Evolutionary conservation across 2,329 filamentous ascomycete species (phyloP).

Genomic region (Graphilbum fragrans): DNA sequence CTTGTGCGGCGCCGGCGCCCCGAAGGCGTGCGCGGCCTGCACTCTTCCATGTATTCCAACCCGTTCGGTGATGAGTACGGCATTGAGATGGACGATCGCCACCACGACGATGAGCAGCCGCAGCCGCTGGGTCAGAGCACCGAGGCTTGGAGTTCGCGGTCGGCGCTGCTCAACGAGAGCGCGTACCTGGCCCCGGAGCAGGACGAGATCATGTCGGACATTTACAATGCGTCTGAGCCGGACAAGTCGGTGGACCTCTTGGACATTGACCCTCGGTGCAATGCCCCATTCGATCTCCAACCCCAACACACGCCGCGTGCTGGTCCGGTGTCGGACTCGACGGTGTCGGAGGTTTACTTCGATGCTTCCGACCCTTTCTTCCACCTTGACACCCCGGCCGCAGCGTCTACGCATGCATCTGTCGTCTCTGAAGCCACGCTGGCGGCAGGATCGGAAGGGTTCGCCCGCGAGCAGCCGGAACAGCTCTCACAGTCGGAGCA

Average conservation of each 20-base stretch:
- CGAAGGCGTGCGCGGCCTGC: constrained; percentile 32
- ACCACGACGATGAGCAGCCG: constrained; percentile 24
- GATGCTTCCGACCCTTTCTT: constrained; percentile 7
- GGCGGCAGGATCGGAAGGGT: constrained; percentile 36
- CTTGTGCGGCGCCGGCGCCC: constrained; percentile 35
- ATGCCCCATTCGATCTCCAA: neutral
- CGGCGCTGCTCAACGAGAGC: constrained; percentile 14
- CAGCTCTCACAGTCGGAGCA: no score
- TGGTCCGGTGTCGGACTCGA: neutral
- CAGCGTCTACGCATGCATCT: neutral
- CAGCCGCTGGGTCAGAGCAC: neutral
- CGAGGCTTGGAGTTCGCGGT: neutral
- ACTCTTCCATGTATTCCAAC: constrained; percentile 38
- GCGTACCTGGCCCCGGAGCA: constrained; percentile 28
- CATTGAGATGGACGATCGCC: constrained; percentile 28
- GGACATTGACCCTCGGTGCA: constrained; percentile 4
- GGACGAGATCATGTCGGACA: constrained; percentile 34
- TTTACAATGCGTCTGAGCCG: constrained; percentile 34
- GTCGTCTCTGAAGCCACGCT: constrained; percentile 14
- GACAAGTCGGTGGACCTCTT: constrained; percentile 8
- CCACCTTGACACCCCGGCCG: neutral
- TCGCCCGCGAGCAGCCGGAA: constrained; percentile 31
- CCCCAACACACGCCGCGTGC: neutral
- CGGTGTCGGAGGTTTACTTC: constrained; percentile 9
- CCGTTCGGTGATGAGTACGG: constrained; percentile 47